Percentiles rank a stretch among this genome's conserved stretches.
Conservation (phyloP, 2,329 filamentous ascomycete genomes). For the Setomelanomma holmii region DNA sequence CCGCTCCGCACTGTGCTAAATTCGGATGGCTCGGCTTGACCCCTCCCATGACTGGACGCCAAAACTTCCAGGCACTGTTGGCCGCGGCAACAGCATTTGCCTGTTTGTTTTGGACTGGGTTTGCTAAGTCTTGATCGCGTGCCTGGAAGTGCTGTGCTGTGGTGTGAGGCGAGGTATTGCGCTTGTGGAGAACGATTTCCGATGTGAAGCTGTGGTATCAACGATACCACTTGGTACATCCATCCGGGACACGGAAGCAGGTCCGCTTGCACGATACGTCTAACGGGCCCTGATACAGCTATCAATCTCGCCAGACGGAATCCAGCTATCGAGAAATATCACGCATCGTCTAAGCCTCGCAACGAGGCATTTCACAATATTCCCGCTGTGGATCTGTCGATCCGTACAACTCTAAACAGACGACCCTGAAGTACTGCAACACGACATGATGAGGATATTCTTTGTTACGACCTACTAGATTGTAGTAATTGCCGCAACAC, state of each 20-base stretch:
- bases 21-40: slow-evolving; percentile 29
- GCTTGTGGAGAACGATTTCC: not conserved
- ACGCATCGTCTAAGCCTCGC: not conserved
- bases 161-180: too few relatives aligned
- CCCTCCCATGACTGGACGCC: slow-evolving; percentile 13
- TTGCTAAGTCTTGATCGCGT: too few relatives aligned
- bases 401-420: slow-evolving; percentile 28
- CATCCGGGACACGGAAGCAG: not conserved
- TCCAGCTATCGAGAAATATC: not conserved
- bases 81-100: slow-evolving; percentile 20
- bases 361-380: slow-evolving; percentile 18
- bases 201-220: not conserved
- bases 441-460: slow-evolving; percentile 3
- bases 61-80: slow-evolving; percentile 10
- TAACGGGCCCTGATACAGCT: not conserved
- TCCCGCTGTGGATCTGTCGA: slow-evolving; percentile 20
- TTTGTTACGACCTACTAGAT: not conserved
- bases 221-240: too few relatives aligned
- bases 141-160: too few relatives aligned
- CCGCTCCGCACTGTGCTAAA: slow-evolving; percentile 17
- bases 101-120: slow-evolving; percentile 33
- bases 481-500: slow-evolving; percentile 2
- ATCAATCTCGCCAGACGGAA: not conserved
- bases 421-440: slow-evolving; percentile 11
- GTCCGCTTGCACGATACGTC: not conserved